Evolutionary conservation across 805 yeast genomes (phyloP).

Genomic region (Myxozyma lipomycoides): DNA sequence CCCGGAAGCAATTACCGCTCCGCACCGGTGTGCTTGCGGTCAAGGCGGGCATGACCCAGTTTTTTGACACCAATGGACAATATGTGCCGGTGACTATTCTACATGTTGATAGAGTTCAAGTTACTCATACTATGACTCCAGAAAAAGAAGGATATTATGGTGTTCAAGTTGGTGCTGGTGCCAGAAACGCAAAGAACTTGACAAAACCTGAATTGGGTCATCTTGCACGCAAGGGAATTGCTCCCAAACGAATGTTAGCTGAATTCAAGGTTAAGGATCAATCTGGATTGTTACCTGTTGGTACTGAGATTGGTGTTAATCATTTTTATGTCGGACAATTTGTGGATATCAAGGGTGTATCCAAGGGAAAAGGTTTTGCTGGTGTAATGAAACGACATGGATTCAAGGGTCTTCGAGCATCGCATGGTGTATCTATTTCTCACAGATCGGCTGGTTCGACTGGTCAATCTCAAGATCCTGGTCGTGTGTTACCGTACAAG

Average conservation of each 20-base stretch:
- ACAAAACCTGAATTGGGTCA: conserved; percentile 68
- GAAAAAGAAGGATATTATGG: conserved; percentile 79
- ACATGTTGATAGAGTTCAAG: conserved; percentile 86
- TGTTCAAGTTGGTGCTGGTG: conserved; percentile 82
- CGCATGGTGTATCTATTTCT: conserved; percentile 91
- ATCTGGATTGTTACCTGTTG: conserved; percentile 65
- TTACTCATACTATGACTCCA: conserved; percentile 62
- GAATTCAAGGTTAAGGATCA: conserved; percentile 77
- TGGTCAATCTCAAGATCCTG: conserved; percentile 94
- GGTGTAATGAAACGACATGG: conserved; percentile 98
- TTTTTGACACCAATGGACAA: conserved; percentile 65
- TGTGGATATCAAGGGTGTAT: conserved; percentile 72
- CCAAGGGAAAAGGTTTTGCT: conserved; percentile 94
- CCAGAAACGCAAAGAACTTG: conserved; percentile 57
- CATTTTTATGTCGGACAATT: conserved; percentile 78
- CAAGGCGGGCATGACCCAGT: conserved; percentile 88
- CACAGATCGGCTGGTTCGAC: conserved; percentile 97
- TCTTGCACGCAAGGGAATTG: conserved; percentile 70
- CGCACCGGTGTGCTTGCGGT: conserved; percentile 83
- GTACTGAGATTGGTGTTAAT: conserved; percentile 75
- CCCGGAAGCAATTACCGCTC: conserved; percentile 63
- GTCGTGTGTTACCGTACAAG: conserved; percentile 92
- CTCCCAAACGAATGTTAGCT: conserved; percentile 70
- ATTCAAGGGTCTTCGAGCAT: conserved; percentile 81
- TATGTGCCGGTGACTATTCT: conserved; percentile 80